Evolutionary conservation across 768 basidiomycete genomes (phyloP).

Genomic region (Tulasnella sp.): DNA sequence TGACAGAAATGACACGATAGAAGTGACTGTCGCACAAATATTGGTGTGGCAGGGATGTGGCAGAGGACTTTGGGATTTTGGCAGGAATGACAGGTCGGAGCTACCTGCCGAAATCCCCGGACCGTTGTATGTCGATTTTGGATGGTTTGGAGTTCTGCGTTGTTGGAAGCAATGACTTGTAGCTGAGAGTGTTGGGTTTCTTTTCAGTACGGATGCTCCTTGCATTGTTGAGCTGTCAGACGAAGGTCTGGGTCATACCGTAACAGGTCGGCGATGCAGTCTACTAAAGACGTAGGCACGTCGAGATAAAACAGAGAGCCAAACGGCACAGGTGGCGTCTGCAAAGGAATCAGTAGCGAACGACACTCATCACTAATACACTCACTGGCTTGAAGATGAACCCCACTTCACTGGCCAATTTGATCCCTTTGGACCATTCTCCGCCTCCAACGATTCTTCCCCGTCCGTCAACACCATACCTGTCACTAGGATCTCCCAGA

Average conservation of each 20-base stretch:
- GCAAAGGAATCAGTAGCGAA: too few relatives aligned
- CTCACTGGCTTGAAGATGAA: slow-evolving; percentile 83
- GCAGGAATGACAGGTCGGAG: too few relatives aligned
- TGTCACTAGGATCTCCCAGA: slow-evolving; percentile 72
- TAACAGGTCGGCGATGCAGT: slow-evolving; percentile 84
- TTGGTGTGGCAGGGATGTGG: too few relatives aligned
- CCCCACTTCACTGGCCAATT: slow-evolving; percentile 74
- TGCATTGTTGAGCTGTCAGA: slow-evolving; percentile 72
- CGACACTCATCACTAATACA: too few relatives aligned
- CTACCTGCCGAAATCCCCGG: too few relatives aligned
- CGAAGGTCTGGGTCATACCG: slow-evolving; percentile 83
- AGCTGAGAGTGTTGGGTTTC: slow-evolving; percentile 38
- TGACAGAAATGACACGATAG: too few relatives aligned
- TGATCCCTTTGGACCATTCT: slow-evolving; percentile 70
- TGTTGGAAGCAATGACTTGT: too few relatives aligned
- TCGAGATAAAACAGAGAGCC: slow-evolving; percentile 62
- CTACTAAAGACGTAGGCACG: slow-evolving; percentile 68
- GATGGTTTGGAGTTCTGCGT: too few relatives aligned
- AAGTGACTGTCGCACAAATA: too few relatives aligned
- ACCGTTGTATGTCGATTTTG: too few relatives aligned
- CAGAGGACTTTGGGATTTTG: too few relatives aligned
- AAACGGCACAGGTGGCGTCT: slow-evolving; percentile 29
- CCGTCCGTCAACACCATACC: slow-evolving; percentile 64
- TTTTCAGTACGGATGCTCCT: slow-evolving; percentile 78
- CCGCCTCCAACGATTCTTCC: slow-evolving; percentile 72